Evolutionary conservation across 164 flowering plant genomes (phyloP).

Genomic region (Magnolia sinica): DNA sequence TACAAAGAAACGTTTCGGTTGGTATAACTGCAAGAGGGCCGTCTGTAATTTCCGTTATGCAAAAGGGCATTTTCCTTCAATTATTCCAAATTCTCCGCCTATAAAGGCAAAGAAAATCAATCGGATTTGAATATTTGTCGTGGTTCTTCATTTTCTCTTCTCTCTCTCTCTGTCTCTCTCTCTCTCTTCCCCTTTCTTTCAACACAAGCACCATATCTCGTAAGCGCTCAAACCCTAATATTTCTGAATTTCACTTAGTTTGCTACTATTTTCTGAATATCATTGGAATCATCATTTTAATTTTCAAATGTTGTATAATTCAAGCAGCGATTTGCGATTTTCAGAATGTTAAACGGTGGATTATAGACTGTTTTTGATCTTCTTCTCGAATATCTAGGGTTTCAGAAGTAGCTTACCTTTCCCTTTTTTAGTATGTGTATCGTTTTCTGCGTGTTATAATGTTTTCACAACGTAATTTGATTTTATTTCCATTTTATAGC

Average conservation of each 20-base stretch:
- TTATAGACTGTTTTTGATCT: background rate
- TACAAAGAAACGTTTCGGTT: background rate
- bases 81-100: background rate
- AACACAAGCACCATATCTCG: background rate
- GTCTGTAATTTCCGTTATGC: background rate
- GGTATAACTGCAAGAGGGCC: background rate
- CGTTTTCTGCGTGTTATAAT: background rate
- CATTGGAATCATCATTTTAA: background rate
- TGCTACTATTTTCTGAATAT: background rate
- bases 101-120: background rate
- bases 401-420: background rate
- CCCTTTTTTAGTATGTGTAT: background rate
- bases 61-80: background rate
- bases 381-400: slow-evolving; percentile 1
- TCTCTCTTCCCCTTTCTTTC: background rate
- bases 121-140: background rate
- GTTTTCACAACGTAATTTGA: background rate
- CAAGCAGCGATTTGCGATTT: background rate
- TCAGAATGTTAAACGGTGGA: background rate
- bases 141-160: background rate
- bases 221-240: background rate
- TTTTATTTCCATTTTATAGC: background rate
- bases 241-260: background rate
- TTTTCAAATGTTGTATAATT: background rate
- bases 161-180: no score